Evolutionary conservation across 2,329 filamentous ascomycete species (phyloP).

Genomic region (Nothophoma quercina): DNA sequence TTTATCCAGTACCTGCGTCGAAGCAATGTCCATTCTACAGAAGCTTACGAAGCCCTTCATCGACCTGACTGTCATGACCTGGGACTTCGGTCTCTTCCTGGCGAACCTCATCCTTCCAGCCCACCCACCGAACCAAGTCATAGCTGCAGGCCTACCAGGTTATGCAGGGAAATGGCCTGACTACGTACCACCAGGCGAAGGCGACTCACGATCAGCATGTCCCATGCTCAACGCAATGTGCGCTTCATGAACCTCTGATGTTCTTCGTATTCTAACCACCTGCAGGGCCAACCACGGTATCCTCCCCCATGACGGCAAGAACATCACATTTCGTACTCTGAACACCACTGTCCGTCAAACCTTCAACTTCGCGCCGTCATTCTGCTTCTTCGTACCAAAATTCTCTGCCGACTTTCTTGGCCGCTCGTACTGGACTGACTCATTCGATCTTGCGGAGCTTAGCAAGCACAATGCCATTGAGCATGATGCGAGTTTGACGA

Average conservation of each 20-base stretch:
- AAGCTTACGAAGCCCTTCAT: conserved; percentile 39
- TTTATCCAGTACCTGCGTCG: background rate
- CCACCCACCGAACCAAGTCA: conserved; percentile 46
- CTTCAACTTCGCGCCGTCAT: conserved; percentile 45
- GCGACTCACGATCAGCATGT: conserved; percentile 39
- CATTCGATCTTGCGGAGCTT: conserved; percentile 42
- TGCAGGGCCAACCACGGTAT: conserved; percentile 42
- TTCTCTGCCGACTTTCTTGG: conserved; percentile 37
- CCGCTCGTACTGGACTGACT: conserved; percentile 26
- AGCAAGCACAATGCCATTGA: conserved; percentile 44
- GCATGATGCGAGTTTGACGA: conserved; percentile 45
- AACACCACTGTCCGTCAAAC: conserved; percentile 33
- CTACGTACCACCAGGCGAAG: conserved; percentile 47
- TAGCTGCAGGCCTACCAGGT: conserved; percentile 46
- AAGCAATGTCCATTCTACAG: conserved; percentile 21
- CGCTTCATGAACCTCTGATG: background rate
- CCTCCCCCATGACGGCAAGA: conserved; percentile 42
- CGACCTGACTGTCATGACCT: conserved; percentile 48
- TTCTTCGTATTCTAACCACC: conserved; percentile 1
- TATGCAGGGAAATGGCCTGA: conserved; percentile 49
- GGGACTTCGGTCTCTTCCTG: conserved; percentile 51
- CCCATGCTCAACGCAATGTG: conserved; percentile 39
- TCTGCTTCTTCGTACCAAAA: conserved; percentile 41
- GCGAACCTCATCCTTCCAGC: conserved; percentile 50
- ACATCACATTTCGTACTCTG: conserved; percentile 40